Percentiles rank a stretch among this genome's conserved stretches.
Evolutionary conservation across 805 yeast species (phyloP).

Genomic region (Komagataella populi): DNA sequence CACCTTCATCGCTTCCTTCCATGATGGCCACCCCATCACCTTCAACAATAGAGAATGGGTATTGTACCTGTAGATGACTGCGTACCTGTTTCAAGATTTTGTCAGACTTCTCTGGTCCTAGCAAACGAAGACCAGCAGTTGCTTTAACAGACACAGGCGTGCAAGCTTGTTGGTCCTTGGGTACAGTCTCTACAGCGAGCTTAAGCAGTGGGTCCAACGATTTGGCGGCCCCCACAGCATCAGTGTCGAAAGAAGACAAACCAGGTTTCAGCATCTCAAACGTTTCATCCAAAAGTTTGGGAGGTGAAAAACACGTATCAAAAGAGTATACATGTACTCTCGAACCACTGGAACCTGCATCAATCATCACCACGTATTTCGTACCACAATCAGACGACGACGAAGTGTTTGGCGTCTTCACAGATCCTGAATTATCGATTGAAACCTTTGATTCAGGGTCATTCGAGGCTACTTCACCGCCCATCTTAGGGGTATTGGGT

Average conservation of each 20-base stretch:
- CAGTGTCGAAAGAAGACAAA: slow-evolving; percentile 70
- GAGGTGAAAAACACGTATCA: slow-evolving; percentile 77
- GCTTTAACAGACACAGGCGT: slow-evolving; percentile 96
- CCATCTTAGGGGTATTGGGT: slow-evolving; percentile 4
- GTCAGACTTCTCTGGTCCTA: slow-evolving; percentile 63
- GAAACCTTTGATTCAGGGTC: not conserved
- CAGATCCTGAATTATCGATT: not conserved
- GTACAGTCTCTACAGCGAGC: slow-evolving; percentile 65
- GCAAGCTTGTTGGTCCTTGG: slow-evolving; percentile 58
- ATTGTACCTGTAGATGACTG: slow-evolving; percentile 58
- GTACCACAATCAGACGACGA: slow-evolving; percentile 23
- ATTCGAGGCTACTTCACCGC: not conserved
- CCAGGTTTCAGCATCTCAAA: slow-evolving; percentile 92
- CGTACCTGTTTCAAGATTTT: slow-evolving; percentile 69
- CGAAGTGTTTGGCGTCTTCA: slow-evolving; percentile 1
- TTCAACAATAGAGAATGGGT: slow-evolving; percentile 84
- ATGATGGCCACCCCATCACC: slow-evolving; percentile 83
- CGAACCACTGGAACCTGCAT: slow-evolving; percentile 97
- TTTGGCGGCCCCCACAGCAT: slow-evolving; percentile 75
- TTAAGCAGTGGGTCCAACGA: slow-evolving; percentile 76
- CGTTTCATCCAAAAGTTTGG: slow-evolving; percentile 63
- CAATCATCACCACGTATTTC: slow-evolving; percentile 84
- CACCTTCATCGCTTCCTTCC: slow-evolving; percentile 97
- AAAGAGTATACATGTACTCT: slow-evolving; percentile 91
- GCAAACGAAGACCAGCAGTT: slow-evolving; percentile 86